Base-by-base conservation (phyloP, 495 filamentous ascomycete genomes). In the Immersiella caudata region DNA sequence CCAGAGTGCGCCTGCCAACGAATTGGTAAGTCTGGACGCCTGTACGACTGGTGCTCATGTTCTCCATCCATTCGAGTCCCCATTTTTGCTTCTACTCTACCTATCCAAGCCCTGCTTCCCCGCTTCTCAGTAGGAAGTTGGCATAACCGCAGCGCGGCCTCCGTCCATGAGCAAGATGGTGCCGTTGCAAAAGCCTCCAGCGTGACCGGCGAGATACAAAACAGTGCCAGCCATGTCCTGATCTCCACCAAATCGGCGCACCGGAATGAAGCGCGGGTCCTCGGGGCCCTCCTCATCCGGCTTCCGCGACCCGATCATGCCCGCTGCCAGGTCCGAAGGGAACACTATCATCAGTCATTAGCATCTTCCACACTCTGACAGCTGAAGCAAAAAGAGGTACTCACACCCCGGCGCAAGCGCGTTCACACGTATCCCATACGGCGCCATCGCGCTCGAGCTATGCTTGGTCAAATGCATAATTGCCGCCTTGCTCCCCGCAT, bases 391-490 rank as follows among this genome's bases (percentile, higher is more conserved):
- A 18, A 18, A 7, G 12, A 27, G 18, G 25, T 33, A 73, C 75
- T 74, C 52, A 77, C 89, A 76, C 6, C 89, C 90, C 24, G 89
- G 88, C 18, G 88, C 85, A 55, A 91, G 79, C 0, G 86, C 85
- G 79, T 91, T 91, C 50, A 82, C 80, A 21, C 81, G 78, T 35
- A 92, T 89, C 29, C 80, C 75, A 59, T 85, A 87, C 49, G 80
- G 77, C 12, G 79, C 80, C 51, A 90, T 77, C 26, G 67, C 73
- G 0, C 82, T 86, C 16, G 84, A 79, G 55, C 89, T 76, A 67
- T 84, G 78, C 81, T 90, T 91, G 35, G 87, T 85, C 68, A 91
- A 63, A 52, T 90, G 88, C 20, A 82, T 81, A 1, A 83, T 76
- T 0, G 86, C 87, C 12, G 86, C 85, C 80, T 92, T 92, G 68